Conservation (phyloP, 352 stramenopile genomes). For the Globisporangium rhizosaccharum region DNA sequence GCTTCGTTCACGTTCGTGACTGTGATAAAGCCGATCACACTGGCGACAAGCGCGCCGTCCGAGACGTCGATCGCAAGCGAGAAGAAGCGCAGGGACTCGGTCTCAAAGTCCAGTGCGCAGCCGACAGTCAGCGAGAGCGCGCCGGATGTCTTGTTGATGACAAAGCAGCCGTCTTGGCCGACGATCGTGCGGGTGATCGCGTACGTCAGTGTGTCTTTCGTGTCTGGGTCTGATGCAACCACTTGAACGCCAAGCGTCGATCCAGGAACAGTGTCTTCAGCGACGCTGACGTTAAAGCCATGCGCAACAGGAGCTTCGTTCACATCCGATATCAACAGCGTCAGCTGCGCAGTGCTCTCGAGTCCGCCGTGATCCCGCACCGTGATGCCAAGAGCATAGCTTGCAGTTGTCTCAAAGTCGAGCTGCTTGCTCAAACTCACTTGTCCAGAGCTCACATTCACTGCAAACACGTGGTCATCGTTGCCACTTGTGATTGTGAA, state of each 20-base stretch:
- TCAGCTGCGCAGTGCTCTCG: not conserved
- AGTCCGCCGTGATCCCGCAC: conserved; percentile 9
- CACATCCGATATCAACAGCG: not conserved
- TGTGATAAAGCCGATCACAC: conserved; percentile 15
- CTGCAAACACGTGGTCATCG: not conserved
- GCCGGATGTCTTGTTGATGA: conserved; percentile 3
- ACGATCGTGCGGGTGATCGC: conserved; percentile 7
- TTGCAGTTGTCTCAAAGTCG: conserved; percentile 4
- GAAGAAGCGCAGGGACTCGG: conserved; percentile 9
- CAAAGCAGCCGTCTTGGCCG: conserved; percentile 3
- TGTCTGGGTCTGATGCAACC: conserved; percentile 4
- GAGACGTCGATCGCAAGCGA: conserved; percentile 23
- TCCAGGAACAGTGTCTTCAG: not conserved
- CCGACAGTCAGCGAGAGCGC: not conserved
- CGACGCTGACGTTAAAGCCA: conserved; percentile 5
- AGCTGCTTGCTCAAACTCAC: not conserved
- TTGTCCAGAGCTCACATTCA: conserved; percentile 4
- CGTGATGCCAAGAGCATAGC: not conserved
- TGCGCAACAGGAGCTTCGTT: conserved; percentile 6
- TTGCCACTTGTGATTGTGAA: conserved; percentile 3
- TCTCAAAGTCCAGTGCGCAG: conserved; percentile 24
- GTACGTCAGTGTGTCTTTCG: conserved; percentile 1
- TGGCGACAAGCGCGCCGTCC: conserved; percentile 27
- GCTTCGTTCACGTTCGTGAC: conserved; percentile 43
- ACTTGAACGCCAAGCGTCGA: not conserved